Evolutionary conservation across 768 basidiomycete species (phyloP).

Genomic region (Xerocomus potaroensis): DNA sequence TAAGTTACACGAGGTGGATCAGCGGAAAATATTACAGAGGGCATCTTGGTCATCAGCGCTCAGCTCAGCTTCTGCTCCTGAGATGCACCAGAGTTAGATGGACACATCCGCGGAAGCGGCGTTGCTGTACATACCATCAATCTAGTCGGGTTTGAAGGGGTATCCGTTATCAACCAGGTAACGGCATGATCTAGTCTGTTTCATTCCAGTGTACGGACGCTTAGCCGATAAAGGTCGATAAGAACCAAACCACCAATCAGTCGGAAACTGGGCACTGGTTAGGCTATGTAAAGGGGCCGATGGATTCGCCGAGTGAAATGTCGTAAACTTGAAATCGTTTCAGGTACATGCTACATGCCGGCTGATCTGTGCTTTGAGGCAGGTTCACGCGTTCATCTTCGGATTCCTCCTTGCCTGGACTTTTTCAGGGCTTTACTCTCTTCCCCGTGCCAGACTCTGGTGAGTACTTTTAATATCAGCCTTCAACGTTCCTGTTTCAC

Average conservation of each 20-base stretch:
- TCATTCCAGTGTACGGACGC: no score
- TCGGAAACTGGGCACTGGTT: no score
- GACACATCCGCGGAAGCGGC: slow-evolving; percentile 3
- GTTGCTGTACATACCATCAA: neutral
- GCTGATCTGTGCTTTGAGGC: slow-evolving; percentile 20
- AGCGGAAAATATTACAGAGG: neutral
- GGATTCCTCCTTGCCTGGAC: neutral
- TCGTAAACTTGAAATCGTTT: neutral
- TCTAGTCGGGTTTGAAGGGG: neutral
- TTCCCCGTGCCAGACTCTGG: slow-evolving; percentile 9
- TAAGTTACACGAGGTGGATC: slow-evolving; percentile 3
- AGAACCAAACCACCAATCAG: no score
- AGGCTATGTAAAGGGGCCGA: neutral
- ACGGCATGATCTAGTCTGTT: no score
- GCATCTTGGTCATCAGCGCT: no score
- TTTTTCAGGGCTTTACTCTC: slow-evolving; percentile 8
- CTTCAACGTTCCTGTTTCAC: neutral
- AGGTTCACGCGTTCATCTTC: slow-evolving; percentile 22
- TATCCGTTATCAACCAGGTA: no score
- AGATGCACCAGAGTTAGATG: neutral
- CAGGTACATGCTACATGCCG: slow-evolving; percentile 9
- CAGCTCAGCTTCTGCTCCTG: no score
- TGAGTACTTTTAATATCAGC: slow-evolving; percentile 6
- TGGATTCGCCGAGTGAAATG: neutral
- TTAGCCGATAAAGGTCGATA: no score